Conservation (phyloP, 2,329 filamentous ascomycete species). For the Alternaria ethzedia region DNA sequence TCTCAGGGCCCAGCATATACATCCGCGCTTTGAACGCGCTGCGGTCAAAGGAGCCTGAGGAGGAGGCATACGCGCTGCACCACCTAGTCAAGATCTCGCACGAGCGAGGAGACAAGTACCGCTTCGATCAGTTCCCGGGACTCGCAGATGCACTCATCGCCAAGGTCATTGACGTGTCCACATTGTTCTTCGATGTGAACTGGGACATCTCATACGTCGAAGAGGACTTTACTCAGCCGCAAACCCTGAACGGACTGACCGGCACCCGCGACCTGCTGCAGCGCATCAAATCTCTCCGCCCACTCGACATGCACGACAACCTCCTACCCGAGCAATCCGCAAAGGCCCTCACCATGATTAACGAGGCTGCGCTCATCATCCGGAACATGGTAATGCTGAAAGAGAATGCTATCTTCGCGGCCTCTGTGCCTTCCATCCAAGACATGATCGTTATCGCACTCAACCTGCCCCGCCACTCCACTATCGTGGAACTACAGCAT, state of each 20-base stretch:
- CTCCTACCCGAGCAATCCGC: slow-evolving; percentile 75
- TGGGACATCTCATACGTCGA: slow-evolving; percentile 78
- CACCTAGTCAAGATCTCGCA: slow-evolving; percentile 95
- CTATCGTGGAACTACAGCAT: slow-evolving; percentile 83
- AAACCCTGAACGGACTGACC: slow-evolving; percentile 68
- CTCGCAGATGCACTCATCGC: slow-evolving; percentile 87
- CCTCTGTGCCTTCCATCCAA: slow-evolving; percentile 75
- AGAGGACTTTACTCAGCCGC: slow-evolving; percentile 52
- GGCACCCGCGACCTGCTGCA: slow-evolving; percentile 76
- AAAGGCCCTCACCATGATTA: slow-evolving; percentile 76
- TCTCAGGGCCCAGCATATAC: slow-evolving; percentile 87
- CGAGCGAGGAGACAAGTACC: slow-evolving; percentile 93
- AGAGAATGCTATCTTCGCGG: slow-evolving; percentile 84
- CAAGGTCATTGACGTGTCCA: slow-evolving; percentile 79
- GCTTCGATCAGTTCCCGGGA: slow-evolving; percentile 88
- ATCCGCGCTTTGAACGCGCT: slow-evolving; percentile 84
- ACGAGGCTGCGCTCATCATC: slow-evolving; percentile 84
- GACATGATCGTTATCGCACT: slow-evolving; percentile 85
- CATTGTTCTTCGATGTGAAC: slow-evolving; percentile 79
- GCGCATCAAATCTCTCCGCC: slow-evolving; percentile 68
- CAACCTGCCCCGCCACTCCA: slow-evolving; percentile 74
- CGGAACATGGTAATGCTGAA: slow-evolving; percentile 95
- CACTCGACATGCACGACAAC: slow-evolving; percentile 66
- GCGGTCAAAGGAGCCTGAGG: slow-evolving; percentile 76
- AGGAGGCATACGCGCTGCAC: slow-evolving; percentile 91